Evolutionary conservation across 164 flowering plant species (phyloP).

Genomic region (Protea cynaroides): DNA sequence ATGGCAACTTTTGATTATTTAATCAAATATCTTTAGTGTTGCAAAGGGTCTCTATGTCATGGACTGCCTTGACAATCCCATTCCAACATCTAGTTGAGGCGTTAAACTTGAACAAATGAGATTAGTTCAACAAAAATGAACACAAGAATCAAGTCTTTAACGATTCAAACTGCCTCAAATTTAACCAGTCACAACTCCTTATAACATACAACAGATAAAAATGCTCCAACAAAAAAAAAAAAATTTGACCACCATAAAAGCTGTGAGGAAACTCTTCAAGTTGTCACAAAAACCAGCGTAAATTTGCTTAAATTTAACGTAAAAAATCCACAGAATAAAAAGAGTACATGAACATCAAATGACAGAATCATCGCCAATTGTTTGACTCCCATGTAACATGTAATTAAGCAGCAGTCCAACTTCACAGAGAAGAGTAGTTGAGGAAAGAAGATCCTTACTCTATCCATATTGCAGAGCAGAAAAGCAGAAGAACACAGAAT

Average conservation of each 20-base stretch:
- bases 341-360: background rate
- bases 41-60: too few species aligned
- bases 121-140: too few species aligned
- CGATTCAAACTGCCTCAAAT: background rate
- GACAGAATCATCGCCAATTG: too few species aligned
- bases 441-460: constrained; percentile 43
- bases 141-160: background rate
- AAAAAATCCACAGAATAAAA: background rate
- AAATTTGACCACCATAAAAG: too few species aligned
- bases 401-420: background rate
- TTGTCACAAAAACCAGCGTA: background rate
- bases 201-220: background rate
- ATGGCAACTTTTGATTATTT: too few species aligned
- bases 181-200: background rate
- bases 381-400: background rate
- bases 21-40: too few species aligned
- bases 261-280: too few species aligned
- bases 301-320: background rate
- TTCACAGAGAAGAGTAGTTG: background rate
- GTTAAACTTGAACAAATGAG: too few species aligned
- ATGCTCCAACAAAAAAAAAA: background rate
- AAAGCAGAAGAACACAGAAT: constrained; percentile 85
- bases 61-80: too few species aligned
- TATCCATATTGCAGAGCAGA: constrained; percentile 93
- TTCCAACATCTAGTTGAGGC: too few species aligned